A percentile compares a stretch with the other conserved stretches of the same genome.
phyloP scores from a whole-genome alignment of 768 basidiomycete species.

The Asterophora parasitica region DNA sequence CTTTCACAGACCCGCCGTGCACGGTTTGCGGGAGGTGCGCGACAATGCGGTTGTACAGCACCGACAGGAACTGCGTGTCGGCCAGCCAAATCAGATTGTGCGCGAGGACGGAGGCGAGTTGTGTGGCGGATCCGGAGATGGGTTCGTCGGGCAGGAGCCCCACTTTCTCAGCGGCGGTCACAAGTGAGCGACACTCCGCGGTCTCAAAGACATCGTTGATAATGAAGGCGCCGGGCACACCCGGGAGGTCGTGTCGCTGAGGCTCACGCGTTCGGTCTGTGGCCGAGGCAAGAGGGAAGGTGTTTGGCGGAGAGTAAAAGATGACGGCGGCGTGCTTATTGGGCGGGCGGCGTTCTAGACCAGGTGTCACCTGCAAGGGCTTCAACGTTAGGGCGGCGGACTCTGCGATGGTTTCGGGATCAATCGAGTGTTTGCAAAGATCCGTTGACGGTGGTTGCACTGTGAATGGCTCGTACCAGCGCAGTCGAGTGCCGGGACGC shows the following conservation, averaged over 20 bases:
- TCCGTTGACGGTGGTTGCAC: constrained; percentile 16
- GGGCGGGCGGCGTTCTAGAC: constrained; percentile 45
- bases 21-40: constrained; percentile 37
- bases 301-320: constrained; percentile 35
- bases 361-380: constrained; percentile 34
- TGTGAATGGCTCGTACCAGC: constrained; percentile 32
- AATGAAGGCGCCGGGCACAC: constrained; percentile 44
- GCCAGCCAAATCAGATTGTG: constrained; percentile 54
- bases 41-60: constrained; percentile 38
- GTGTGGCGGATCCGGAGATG: constrained; percentile 38
- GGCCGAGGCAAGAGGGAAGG: constrained; percentile 26
- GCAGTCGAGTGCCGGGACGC: constrained; percentile 25
- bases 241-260: constrained; percentile 33
- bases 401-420: constrained; percentile 14
- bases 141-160: constrained; percentile 51
- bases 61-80: constrained; percentile 35
- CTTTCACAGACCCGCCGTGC: constrained; percentile 37
- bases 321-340: constrained; percentile 49
- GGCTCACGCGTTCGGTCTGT: constrained; percentile 23
- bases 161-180: constrained; percentile 40
- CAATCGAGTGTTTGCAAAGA: constrained; percentile 1
- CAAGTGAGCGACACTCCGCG: constrained; percentile 39
- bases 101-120: constrained; percentile 40
- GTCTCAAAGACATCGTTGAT: constrained; percentile 42
- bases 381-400: constrained; percentile 18